Evolutionary conservation across 2,329 filamentous ascomycete species (phyloP), one percentile per base, ranked within the genome.

Genomic region (Exutisphaerella laricina): DNA sequence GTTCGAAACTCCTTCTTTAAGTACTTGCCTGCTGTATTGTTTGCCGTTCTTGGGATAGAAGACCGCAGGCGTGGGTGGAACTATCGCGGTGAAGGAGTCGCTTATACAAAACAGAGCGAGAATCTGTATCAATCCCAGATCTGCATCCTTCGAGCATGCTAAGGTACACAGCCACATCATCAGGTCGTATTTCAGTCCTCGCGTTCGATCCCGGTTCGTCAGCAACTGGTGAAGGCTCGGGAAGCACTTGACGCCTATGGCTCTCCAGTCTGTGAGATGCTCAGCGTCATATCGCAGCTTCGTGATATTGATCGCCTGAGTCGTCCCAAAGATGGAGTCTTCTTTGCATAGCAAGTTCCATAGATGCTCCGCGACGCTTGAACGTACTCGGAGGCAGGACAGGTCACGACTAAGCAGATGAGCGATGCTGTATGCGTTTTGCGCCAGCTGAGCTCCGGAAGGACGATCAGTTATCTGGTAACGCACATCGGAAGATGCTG

Each of bases 81-180:
- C 3, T 14, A 43, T 32, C 8, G n/a, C 6, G 4, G 33, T 26
- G 2, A 43, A 14, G 7, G 21, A 13, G 5, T 4, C 9, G 10
- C 18, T 22, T 72, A 2, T 69, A 57, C 1, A 53, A 4, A 1
- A 74, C 41, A 1, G 9, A 0, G 70, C 58, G 1, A 80, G 51
- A 0, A 67, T 59, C 30, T 66, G 62, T 1, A 78, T 33, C 0
- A 71, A 32, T 1, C 56, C 50, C 54, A 73, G 66, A n/a, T 73
- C 57, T 1, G 59, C 57, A 20, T 61, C 49, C 0, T 55, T 18
- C 0, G 61, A 54, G 45, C 71, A 78, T 0, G 68, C 63, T n/a
- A 78, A 54, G 0, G 66, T 51, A 1, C 64, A 66, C 3, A 59
- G 41, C 58, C 56, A 59, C 8, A 54, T 48, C 25, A 48, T 45